Base-by-base conservation (phyloP, 306 rosid genomes). In the Canavalia ensiformis region DNA sequence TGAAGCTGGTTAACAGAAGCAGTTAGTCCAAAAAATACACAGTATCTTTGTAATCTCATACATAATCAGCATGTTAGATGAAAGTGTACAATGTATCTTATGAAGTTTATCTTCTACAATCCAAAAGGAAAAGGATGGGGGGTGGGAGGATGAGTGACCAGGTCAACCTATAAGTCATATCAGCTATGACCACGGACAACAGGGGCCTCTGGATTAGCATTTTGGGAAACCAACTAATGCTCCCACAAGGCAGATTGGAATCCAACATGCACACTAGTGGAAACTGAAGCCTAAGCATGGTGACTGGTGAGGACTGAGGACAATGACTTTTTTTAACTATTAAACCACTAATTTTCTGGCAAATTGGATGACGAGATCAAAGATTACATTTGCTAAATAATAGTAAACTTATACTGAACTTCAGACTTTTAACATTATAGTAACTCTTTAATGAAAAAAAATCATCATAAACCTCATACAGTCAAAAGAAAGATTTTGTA, bases 1-100 rank as follows among this genome's bases (percentile, higher is more conserved):
- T 65, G 99, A 96, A 84, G 99, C 99, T 96, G 94, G 88, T 79
- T 86, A 83, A 75, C 50, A 81, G 64, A 74, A 7, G 56, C 25
- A 18, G 82, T 77, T 29, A 83, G 82, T 74, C 63, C 66, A 55
- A 13, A 81, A 34, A 80, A 57, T 52, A 35, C 68, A 70, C 30
- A 18, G 54, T 66, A 75, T 42, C 45, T 33, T 66, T 73, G 47
- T 51, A 69, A 71, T 66, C 77, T 62, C 72, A 73, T 60, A 77
- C 65, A 75, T 54, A 64, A 79, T 68, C 59, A 46, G 71, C 52
- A 54, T 35, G 60, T 65, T 71, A 45, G 54, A 72, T 46, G 30
- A 5, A 81, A 69, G 58, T 41, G 60, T 80, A 59, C 69, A 60
- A 72, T 8, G 37, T 50, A 74, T 42, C 41, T 35, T 62, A 69